Conservation (phyloP, 257 asterid species). For the Orobanche coerulescens region DNA sequence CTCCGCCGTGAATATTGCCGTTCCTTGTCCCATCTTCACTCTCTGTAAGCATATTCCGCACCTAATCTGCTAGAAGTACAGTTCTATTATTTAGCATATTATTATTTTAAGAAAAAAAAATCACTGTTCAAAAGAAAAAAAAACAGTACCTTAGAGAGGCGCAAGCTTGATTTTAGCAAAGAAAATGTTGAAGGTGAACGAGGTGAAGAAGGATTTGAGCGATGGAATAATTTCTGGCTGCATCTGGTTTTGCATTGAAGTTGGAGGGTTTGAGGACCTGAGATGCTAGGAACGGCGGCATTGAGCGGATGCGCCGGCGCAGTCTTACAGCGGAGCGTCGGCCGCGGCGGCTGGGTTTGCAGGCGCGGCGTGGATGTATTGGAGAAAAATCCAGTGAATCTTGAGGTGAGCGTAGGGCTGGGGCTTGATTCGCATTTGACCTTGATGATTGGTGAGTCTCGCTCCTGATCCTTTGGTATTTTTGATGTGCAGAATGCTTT, state of each 20-base stretch:
- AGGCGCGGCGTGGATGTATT: conserved; percentile 83
- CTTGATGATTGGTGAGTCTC: conserved; percentile 21
- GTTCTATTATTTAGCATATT: too few species aligned
- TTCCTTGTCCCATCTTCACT: conserved; percentile 79
- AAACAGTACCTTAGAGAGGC: conserved; percentile 52
- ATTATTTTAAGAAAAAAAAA: background rate
- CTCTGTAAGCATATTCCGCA: conserved; percentile 69
- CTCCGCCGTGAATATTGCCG: conserved; percentile 97
- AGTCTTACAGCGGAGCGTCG: conserved; percentile 49
- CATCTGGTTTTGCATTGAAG: conserved; percentile 55
- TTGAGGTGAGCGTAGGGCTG: conserved; percentile 30
- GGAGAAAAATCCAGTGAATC: conserved; percentile 56
- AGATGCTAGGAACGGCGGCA: background rate
- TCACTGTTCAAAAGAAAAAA: conserved; percentile 18
- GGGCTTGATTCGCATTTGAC: conserved; percentile 37
- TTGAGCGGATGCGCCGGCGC: conserved; percentile 17
- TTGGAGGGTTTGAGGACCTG: conserved; percentile 36
- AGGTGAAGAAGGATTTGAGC: conserved; percentile 83
- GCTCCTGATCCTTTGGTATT: conserved; percentile 55
- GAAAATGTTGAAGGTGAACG: conserved; percentile 81
- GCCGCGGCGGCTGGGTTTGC: conserved; percentile 42
- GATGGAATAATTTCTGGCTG: conserved; percentile 52
- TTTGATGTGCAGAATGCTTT: conserved; percentile 91
- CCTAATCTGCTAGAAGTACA: conserved; percentile 48
- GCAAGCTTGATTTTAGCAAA: conserved; percentile 56